Evolutionary conservation across 495 filamentous ascomycete species (phyloP).

Genomic region (Achaetomiella virescens): DNA sequence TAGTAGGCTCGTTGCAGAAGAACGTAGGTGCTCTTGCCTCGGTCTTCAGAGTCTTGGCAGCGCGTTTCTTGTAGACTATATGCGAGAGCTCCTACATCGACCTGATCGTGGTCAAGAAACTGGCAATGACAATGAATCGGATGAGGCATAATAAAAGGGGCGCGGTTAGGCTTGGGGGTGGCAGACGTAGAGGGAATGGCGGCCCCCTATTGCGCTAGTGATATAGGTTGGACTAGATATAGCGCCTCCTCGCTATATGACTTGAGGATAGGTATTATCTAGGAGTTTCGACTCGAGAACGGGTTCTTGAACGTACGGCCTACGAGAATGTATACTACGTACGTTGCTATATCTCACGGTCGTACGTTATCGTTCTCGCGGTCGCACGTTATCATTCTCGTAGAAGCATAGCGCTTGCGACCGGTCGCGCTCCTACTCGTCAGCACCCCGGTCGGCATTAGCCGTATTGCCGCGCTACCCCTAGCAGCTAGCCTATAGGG

Average conservation of each 20-base stretch:
- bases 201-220: conserved; percentile 4
- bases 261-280: neutral
- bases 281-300: conserved; percentile 5
- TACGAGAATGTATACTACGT: conserved; percentile 9
- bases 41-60: conserved; percentile 10
- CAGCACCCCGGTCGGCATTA: too few relatives aligned
- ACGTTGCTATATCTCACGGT: too few relatives aligned
- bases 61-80: conserved; percentile 7
- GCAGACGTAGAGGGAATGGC: conserved; percentile 4
- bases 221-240: conserved; percentile 9
- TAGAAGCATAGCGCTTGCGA: conserved; percentile 1
- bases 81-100: conserved; percentile 8
- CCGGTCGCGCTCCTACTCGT: too few relatives aligned
- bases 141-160: conserved; percentile 9
- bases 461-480: too few relatives aligned
- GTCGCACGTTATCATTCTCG: conserved; percentile 5
- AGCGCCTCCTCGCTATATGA: neutral
- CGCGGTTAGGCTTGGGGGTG: neutral
- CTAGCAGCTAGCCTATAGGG: too few relatives aligned
- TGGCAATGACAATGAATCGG: conserved; percentile 11
- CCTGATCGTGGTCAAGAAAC: conserved; percentile 11
- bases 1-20: conserved; percentile 12
- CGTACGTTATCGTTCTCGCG: conserved; percentile 5
- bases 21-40: conserved; percentile 3
- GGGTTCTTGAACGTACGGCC: conserved; percentile 8